Evolutionary conservation across 73 alveolate species (phyloP), one percentile per base, ranked within the genome.

Genomic region (Paramecium tetraurelia): DNA sequence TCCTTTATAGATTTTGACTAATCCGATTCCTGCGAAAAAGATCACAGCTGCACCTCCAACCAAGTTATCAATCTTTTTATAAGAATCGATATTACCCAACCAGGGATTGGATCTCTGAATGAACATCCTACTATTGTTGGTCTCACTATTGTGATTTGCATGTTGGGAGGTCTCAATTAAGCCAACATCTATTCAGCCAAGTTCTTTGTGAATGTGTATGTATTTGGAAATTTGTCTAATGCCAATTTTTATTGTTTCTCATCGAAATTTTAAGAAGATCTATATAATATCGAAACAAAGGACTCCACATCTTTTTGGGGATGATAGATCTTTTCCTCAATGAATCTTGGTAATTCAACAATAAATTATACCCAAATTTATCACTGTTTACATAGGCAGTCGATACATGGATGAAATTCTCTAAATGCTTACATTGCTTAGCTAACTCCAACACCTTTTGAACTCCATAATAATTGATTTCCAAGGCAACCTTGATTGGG

Each of bases 101-200:
- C 99, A 11, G 97, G 96, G 21, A 89, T 36, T 11, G 99, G 99
- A 63, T 96, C 98, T 57, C 92, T 94, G 6, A 92, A 80, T 18
- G 98, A 86, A 24, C 98, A 96, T 11, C 96, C 97, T 9, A 97
- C 94, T 63, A 97, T 97, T 14, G 98, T 85, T 20, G 99, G 99
- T 84, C 99, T 93, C 16, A 92, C 63, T 1, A 97, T 96, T 0
- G 96, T 89, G 44, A 97, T 21, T 8, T 95, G 93, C 92, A 97
- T 50, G 33, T 86, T 90, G 29, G 94, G 63, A 41, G 89, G 95
- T 76, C 96, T 86, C 43, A 92, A 75, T 57, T 92, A 85, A 58
- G 59, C 93, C 16, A 97, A 71, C 84, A 97, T 63, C 27, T 95
- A 92, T 85, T 97, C 99, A 1, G 96, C 97, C 80, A 96, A 86